Conservation (phyloP, 2,329 filamentous ascomycete species). For the Cladosporium velox region DNA sequence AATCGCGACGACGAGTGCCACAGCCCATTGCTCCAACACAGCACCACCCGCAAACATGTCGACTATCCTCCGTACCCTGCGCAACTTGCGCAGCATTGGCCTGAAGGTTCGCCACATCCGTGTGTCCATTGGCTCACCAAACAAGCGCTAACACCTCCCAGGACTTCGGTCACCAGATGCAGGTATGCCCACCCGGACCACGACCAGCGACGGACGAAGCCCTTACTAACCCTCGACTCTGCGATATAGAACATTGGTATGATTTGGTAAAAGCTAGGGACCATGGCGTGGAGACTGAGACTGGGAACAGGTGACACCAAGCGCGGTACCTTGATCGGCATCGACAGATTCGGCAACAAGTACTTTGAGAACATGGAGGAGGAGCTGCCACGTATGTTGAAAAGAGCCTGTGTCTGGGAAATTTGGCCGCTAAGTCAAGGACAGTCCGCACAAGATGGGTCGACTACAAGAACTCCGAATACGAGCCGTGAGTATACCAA, state of each 20-base stretch:
- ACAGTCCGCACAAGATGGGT: constrained; percentile 95
- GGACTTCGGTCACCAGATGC: constrained; percentile 91
- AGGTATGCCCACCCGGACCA: constrained; percentile 62
- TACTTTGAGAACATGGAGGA: constrained; percentile 90
- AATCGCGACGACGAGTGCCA: constrained; percentile 10
- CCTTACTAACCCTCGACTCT: neutral
- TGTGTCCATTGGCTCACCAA: neutral
- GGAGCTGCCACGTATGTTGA: constrained; percentile 77
- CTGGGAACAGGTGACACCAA: constrained; percentile 84
- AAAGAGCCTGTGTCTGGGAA: constrained; percentile 2
- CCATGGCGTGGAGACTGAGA: constrained; percentile 34
- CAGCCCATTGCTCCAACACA: constrained; percentile 11
- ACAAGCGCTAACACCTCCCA: constrained; percentile 47
- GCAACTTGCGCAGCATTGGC: constrained; percentile 84
- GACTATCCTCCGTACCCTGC: constrained; percentile 80
- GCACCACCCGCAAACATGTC: constrained; percentile 68
- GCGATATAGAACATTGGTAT: constrained; percentile 40
- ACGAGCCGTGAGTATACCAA: constrained; percentile 64
- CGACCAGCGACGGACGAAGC: neutral
- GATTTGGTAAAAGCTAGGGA: constrained; percentile 19
- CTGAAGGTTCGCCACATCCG: constrained; percentile 64
- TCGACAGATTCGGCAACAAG: constrained; percentile 93
- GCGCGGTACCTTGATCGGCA: constrained; percentile 79
- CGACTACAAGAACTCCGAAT: constrained; percentile 87
- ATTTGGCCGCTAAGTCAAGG: neutral